Percentiles rank a stretch among this genome's conserved stretches.
phyloP scores from a whole-genome alignment of 2,329 filamentous ascomycete genomes.

The Monilinia fructicola region DNA sequence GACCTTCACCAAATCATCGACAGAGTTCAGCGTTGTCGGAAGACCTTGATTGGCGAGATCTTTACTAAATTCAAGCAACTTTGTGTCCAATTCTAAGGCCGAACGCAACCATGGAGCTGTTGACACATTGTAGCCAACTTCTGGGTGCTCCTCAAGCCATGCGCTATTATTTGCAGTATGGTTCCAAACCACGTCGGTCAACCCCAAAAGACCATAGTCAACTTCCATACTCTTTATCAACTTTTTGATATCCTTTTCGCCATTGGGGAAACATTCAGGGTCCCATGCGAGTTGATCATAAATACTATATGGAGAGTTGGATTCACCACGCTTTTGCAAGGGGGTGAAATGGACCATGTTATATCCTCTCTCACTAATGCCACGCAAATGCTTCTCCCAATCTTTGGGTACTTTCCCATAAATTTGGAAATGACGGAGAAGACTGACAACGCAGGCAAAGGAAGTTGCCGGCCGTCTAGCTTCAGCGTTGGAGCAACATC shows the following conservation, averaged over 20 bases:
- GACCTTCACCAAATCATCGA: conserved; percentile 72
- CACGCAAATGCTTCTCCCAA: conserved; percentile 85
- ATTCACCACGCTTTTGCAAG: conserved; percentile 80
- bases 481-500: conserved; percentile 83
- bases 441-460: conserved; percentile 82
- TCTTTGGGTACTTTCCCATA: conserved; percentile 87
- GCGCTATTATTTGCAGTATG: conserved; percentile 94
- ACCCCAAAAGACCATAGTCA: conserved; percentile 77
- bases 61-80: conserved; percentile 64
- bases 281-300: conserved; percentile 92
- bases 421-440: conserved; percentile 97
- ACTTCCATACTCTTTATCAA: conserved; percentile 80
- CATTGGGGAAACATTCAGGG: conserved; percentile 74
- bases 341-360: conserved; percentile 99
- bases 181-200: conserved; percentile 97
- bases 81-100: conserved; percentile 75
- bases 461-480: conserved; percentile 71
- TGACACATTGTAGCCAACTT: conserved; percentile 89
- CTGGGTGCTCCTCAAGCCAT: conserved; percentile 92
- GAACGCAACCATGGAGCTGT: conserved; percentile 79
- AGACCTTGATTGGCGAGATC: conserved; percentile 67
- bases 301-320: conserved; percentile 96
- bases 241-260: conserved; percentile 75
- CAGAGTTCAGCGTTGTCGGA: conserved; percentile 68
- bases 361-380: conserved; percentile 88